Percentiles rank a stretch among this genome's conserved stretches.
phyloP scores from a whole-genome alignment of 345 rosid genomes.

The Rhizophora mangle region DNA sequence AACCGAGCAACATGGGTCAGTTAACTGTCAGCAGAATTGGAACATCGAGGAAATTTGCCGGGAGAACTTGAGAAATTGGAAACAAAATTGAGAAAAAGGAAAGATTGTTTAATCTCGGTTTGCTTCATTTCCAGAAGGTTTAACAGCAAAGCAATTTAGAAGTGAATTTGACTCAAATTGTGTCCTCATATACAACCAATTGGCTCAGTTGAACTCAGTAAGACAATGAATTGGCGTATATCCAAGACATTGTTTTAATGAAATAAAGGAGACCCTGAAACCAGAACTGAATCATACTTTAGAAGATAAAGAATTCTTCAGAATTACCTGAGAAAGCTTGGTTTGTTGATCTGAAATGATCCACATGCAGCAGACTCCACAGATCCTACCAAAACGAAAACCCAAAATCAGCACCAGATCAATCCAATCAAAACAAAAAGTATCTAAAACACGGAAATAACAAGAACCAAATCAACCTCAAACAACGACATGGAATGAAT shows the following conservation, averaged over 20 bases:
- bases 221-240: no score
- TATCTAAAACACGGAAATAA: not conserved
- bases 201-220: no score
- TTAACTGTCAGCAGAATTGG: not conserved
- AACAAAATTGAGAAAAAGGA: no score
- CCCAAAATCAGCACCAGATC: not conserved
- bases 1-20: not conserved
- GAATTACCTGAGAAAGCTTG: conserved; percentile 37
- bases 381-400: conserved; percentile 33
- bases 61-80: not conserved
- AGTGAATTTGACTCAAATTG: no score
- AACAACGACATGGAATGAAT: conserved; percentile 29
- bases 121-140: no score
- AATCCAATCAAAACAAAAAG: not conserved
- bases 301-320: not conserved
- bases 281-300: not conserved
- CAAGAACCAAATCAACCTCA: conserved; percentile 20
- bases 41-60: not conserved
- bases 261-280: not conserved
- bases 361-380: conserved; percentile 29
- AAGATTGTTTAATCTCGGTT: no score
- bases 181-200: no score
- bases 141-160: no score
- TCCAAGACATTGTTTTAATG: not conserved
- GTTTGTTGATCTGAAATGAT: conserved; percentile 37